Conservation (phyloP, 1,284 basidiomycete species). For the Wallemia mellicola region DNA sequence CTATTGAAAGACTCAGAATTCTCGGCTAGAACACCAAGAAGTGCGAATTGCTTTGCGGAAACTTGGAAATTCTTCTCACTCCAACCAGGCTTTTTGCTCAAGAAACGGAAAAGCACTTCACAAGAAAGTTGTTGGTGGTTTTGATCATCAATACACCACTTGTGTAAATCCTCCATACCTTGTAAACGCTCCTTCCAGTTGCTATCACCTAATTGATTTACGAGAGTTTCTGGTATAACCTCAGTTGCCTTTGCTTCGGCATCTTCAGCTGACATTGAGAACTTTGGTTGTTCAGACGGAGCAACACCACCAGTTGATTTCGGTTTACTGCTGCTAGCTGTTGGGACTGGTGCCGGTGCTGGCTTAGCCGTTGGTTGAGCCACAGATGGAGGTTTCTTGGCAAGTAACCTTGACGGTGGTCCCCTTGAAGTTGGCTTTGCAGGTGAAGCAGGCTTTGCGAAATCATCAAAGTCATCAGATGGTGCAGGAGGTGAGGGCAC, state of each 20-base stretch:
- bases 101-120: conserved; percentile 64
- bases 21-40: conserved; percentile 43
- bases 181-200: conserved; percentile 84
- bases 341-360: conserved; percentile 18
- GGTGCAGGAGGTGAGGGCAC: background rate
- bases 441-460: background rate
- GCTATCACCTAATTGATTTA: conserved; percentile 42
- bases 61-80: conserved; percentile 98
- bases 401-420: conserved; percentile 2
- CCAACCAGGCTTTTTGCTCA: conserved; percentile 78
- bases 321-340: background rate
- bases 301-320: conserved; percentile 20
- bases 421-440: conserved; percentile 14
- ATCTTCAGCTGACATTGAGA: conserved; percentile 67
- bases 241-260: conserved; percentile 53
- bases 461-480: conserved; percentile 3
- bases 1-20: conserved; percentile 53
- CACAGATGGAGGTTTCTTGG: conserved; percentile 16
- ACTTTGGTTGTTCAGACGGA: conserved; percentile 55
- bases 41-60: conserved; percentile 51
- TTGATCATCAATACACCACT: conserved; percentile 41
- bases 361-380: conserved; percentile 19
- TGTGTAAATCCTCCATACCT: conserved; percentile 54
- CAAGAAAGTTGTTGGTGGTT: conserved; percentile 38
- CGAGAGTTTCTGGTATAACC: conserved; percentile 37